Evolutionary conservation across 352 stramenopile species (phyloP).

Genomic region (Phytophthora ramorum): DNA sequence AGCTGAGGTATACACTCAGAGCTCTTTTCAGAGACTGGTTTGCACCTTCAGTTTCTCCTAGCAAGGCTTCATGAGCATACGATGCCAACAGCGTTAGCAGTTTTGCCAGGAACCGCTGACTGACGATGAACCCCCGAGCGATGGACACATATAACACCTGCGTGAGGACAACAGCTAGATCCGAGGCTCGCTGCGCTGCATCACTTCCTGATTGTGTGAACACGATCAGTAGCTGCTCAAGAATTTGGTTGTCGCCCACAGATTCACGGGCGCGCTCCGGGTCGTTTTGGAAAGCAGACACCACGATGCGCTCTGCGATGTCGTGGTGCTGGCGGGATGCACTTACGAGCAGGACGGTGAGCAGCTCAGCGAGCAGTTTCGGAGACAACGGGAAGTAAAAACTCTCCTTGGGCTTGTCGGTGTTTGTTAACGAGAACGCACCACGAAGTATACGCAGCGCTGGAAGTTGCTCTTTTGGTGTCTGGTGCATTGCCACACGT

Average conservation of each 20-base stretch:
- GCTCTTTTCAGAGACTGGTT: conserved; percentile 45
- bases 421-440: conserved; percentile 31
- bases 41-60: neutral
- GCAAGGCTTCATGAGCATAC: conserved; percentile 13
- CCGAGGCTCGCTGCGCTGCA: conserved; percentile 16
- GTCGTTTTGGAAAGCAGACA: conserved; percentile 59
- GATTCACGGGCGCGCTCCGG: conserved; percentile 42
- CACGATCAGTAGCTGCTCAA: conserved; percentile 73
- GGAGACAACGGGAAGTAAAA: conserved; percentile 60
- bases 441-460: conserved; percentile 50
- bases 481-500: conserved; percentile 42
- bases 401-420: neutral
- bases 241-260: conserved; percentile 65
- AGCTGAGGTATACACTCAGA: conserved; percentile 64
- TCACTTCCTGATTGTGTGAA: conserved; percentile 55
- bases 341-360: conserved; percentile 71
- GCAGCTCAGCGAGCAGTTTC: conserved; percentile 64
- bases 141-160: conserved; percentile 67
- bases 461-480: conserved; percentile 51
- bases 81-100: conserved; percentile 48
- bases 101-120: conserved; percentile 65
- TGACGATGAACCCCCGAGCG: conserved; percentile 48
- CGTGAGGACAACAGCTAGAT: conserved; percentile 49
- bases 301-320: conserved; percentile 53
- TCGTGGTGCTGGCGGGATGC: conserved; percentile 43